Percentiles rank a stretch among this genome's conserved stretches.
These are phyloP conservation scores for Pythium sukuiense DNA, from an alignment of 352 stramenopile genomes.

Conservation along the genomic window DNA sequence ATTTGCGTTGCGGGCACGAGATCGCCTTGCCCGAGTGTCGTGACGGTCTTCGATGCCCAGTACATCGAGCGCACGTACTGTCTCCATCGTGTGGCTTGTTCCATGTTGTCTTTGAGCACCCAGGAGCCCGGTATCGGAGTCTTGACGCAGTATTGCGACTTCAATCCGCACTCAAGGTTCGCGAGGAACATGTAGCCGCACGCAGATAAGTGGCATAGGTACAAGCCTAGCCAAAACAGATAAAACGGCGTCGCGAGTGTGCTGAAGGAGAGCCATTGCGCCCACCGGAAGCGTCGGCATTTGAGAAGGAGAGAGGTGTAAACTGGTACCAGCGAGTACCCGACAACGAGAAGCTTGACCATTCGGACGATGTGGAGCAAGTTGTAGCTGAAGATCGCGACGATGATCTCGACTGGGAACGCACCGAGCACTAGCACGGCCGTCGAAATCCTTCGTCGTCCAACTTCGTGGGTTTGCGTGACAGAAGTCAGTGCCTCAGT, in stretches of 20 bases:
- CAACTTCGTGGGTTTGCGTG: neutral
- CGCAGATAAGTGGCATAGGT: slow-evolving; percentile 53
- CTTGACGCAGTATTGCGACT: slow-evolving; percentile 27
- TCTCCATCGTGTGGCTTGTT: slow-evolving; percentile 39
- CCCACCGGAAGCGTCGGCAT: slow-evolving; percentile 19
- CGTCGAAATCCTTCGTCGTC: neutral
- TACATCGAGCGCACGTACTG: slow-evolving; percentile 63
- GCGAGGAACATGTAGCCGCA: slow-evolving; percentile 63
- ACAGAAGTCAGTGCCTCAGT: slow-evolving; percentile 14
- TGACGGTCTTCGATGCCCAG: slow-evolving; percentile 69
- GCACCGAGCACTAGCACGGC: slow-evolving; percentile 1
- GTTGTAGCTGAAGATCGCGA: slow-evolving; percentile 34
- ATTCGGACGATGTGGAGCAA: slow-evolving; percentile 44
- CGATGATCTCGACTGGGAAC: slow-evolving; percentile 8
- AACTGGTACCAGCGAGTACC: slow-evolving; percentile 14
- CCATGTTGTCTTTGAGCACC: slow-evolving; percentile 62
- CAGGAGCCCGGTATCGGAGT: slow-evolving; percentile 40
- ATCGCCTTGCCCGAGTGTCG: slow-evolving; percentile 69
- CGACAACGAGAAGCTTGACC: slow-evolving; percentile 23
- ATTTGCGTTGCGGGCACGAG: slow-evolving; percentile 50
- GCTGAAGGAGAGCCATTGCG: slow-evolving; percentile 46
- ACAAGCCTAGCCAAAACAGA: slow-evolving; percentile 52
- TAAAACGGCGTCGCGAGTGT: slow-evolving; percentile 44
- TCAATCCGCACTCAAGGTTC: slow-evolving; percentile 29
- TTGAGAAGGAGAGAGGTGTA: slow-evolving; percentile 29